Evolutionary conservation across 345 rosid genomes (phyloP), one percentile per base, ranked within the genome.

Genomic region (Linum usitatissimum): DNA sequence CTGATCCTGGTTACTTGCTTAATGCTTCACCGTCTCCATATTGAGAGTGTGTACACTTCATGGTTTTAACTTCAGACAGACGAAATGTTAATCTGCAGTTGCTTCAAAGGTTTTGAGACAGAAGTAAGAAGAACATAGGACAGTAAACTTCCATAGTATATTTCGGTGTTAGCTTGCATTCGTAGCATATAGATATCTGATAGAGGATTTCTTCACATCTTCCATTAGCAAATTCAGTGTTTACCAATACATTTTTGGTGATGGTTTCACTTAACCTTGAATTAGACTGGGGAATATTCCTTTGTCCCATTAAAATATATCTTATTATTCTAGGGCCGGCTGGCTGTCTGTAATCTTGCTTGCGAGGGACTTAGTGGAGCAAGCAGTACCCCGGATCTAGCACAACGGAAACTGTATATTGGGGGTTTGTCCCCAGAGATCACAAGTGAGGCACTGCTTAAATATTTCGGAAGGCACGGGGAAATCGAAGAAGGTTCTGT

Each of bases 401-500:
- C 81, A 60, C 91, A 76, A 64, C 74, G 86, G 74, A 81, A 85
- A 78, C 86, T 85, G 63, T 85, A 80, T 30, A 64, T 83, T 23
- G 91, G 91, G 59, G 84, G 83, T 56, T 66, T 85, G 66, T 76
- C 91, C 10, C 83, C 86, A 56, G 83, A 85, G 19, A 72, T 79
- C 53, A 76, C 87, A 15, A 80, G 79, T 76, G 91, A 85, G 77
- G 63, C 76, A 74, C 74, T 85, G 70, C 74, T 81, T 6, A 71
- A 34, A 56, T 69, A 64, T 70, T 81, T 83, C 13, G 76, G 71
- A 61, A 76, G 80, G 66, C 77, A 82, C 61, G 87, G 87, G 18
- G 84, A 80, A 31, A 85, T 85, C 61, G 87, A 80, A 71, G 87
- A 83, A 77, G 87, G 91, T 45, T 80, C 83, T 19, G 86, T 85